A percentile compares a stretch with the other conserved stretches of the same genome.
Evolutionary conservation across 2,329 filamentous ascomycete species (phyloP).

Genomic region (Penicillium sp.): DNA sequence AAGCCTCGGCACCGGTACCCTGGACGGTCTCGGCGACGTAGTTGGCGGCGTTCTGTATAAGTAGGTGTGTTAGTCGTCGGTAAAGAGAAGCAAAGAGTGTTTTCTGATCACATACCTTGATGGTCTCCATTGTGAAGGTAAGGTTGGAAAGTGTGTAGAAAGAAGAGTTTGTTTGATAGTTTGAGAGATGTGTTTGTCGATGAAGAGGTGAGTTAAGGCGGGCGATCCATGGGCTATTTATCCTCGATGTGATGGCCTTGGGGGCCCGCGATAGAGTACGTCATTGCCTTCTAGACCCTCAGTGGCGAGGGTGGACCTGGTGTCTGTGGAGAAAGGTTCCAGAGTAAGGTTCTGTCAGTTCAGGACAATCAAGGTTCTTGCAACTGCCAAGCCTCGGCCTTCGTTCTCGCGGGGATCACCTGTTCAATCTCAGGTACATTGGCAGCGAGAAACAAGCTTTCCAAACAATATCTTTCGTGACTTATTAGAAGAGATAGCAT

Average conservation of each 20-base stretch:
- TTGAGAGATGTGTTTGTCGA: not conserved
- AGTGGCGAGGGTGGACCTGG: not conserved
- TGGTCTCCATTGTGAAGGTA: conserved; percentile 22
- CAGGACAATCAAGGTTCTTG: not conserved
- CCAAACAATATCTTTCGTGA: not conserved
- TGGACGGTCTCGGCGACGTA: conserved; percentile 68
- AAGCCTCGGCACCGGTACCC: conserved; percentile 57
- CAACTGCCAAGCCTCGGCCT: not conserved
- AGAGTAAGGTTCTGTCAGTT: not conserved
- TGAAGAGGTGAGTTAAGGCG: not conserved
- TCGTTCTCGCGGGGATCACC: not conserved
- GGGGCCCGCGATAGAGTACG: not conserved
- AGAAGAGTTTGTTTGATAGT: not conserved
- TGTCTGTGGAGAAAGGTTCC: not conserved
- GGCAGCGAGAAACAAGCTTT: not conserved
- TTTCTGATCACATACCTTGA: conserved; percentile 17
- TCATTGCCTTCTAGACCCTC: not conserved
- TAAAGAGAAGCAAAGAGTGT: not conserved
- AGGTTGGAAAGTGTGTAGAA: not conserved
- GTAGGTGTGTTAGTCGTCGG: too few relatives aligned
- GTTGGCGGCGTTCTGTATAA: conserved; percentile 60
- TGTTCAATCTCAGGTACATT: not conserved
- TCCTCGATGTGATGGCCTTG: not conserved
- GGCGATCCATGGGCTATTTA: conserved; percentile 3
- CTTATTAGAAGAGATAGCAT: not conserved